Evolutionary conservation across 139 green algal species (phyloP).

Genomic region (Micractinium sp.): DNA sequence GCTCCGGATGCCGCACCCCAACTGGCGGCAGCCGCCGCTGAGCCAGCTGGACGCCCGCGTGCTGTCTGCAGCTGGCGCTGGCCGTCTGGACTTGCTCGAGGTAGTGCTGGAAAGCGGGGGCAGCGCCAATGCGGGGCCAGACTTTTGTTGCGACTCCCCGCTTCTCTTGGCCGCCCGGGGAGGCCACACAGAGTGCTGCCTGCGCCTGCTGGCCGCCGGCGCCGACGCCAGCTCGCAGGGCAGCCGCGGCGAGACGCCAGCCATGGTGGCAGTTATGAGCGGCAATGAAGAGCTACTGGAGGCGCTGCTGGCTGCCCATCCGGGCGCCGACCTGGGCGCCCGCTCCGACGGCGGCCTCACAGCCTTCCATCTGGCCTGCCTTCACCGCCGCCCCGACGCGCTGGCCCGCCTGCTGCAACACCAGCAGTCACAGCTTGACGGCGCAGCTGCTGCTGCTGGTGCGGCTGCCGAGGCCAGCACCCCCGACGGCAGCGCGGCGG

Average conservation of each 20-base stretch:
- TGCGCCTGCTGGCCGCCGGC: not conserved
- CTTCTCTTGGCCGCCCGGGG: not conserved
- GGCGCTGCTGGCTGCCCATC: not conserved
- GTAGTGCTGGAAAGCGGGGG: not conserved
- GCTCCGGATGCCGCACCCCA: not conserved
- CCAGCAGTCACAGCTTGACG: not conserved
- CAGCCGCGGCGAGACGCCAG: conserved; percentile 6
- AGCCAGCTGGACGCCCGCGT: not conserved
- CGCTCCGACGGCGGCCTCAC: not conserved
- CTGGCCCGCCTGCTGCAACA: not conserved
- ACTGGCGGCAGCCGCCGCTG: not conserved
- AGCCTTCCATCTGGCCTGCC: conserved; percentile 4
- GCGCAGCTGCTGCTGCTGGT: not conserved
- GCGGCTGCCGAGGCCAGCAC: not conserved
- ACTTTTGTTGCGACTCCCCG: not conserved
- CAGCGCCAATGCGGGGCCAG: not conserved
- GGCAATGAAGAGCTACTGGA: not conserved
- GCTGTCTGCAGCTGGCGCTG: not conserved
- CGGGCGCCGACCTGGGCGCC: not conserved
- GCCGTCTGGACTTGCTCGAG: not conserved
- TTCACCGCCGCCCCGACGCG: not conserved
- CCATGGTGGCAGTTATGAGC: conserved; percentile 1
- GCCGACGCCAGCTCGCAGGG: not conserved
- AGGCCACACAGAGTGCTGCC: not conserved
- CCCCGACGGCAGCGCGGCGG: no score